Conservation (phyloP, 495 filamentous ascomycete species). For the Penicillium roqueforti region DNA sequence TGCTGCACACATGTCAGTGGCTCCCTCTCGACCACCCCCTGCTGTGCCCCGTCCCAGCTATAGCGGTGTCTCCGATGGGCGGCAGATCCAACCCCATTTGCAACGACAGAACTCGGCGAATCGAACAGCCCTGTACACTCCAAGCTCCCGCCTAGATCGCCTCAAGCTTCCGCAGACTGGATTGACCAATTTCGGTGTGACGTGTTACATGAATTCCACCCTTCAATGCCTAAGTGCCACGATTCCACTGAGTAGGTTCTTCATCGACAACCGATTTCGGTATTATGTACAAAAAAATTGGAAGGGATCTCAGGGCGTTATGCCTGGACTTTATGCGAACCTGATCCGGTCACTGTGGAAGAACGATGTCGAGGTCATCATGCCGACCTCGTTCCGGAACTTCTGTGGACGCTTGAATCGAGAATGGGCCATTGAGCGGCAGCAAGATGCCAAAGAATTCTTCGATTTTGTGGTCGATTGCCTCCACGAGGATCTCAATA, state of each 20-base stretch:
- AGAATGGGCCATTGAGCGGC: conserved; percentile 58
- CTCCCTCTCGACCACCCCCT: conserved; percentile 67
- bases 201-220: conserved; percentile 88
- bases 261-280: conserved; percentile 56
- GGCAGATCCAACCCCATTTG: conserved; percentile 50
- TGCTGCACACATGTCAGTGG: conserved; percentile 40
- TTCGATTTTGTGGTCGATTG: conserved; percentile 67
- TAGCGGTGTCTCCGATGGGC: conserved; percentile 74
- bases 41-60: conserved; percentile 82
- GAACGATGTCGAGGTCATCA: conserved; percentile 60
- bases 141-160: conserved; percentile 38
- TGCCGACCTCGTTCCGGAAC: conserved; percentile 51
- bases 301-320: conserved; percentile 71
- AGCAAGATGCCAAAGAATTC: conserved; percentile 79
- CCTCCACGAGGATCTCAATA: conserved; percentile 73
- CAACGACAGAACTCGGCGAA: conserved; percentile 44
- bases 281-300: conserved; percentile 58
- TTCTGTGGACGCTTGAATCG: conserved; percentile 54
- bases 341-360: conserved; percentile 71
- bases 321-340: conserved; percentile 70
- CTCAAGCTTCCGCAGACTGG: conserved; percentile 65
- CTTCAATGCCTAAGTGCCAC: conserved; percentile 81
- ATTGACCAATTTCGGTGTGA: conserved; percentile 72
- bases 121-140: conserved; percentile 44
- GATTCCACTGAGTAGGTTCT: conserved; percentile 63